Base-by-base conservation (phyloP, 495 filamentous ascomycete species). In the Achaetomiella virescens region DNA sequence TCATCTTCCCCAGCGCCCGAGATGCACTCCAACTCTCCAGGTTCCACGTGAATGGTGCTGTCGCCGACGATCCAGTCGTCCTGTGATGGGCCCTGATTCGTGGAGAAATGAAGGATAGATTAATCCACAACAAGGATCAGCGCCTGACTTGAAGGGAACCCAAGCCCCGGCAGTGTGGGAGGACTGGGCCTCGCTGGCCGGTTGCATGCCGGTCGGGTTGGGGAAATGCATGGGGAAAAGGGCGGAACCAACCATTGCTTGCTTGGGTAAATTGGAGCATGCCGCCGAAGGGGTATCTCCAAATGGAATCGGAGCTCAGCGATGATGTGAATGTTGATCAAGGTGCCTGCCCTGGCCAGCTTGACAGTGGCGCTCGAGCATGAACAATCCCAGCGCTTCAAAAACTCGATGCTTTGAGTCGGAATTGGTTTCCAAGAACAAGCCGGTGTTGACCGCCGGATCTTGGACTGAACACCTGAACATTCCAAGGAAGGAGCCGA, bases 61-160 rank as follows among this genome's bases (percentile, higher is more conserved):
- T 40, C 27, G 27, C 20, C 33, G 17, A 31, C 11, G 5, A 27
- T 31, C 37, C 18, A n/a, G 8, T 17, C 24, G 18, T 12, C 25
- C 18, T 6, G 29, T 22, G 31, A 37, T 37, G 18, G 29, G 15
- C 41, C 14, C 33, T 54, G 52, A 54, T 54, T 54, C 52, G 52
- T 54, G 52, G 52, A 54, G 52, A 47, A 54, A 38, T 54, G 22
- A 8, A 5, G n/a, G 10, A 27, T 25, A 11, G 18, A 48, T 47
- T 54, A 18, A 24, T 54, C 52, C 52, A 40, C 43, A 33, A 47
- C 52, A 47, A 33, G 52, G 52, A 40, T 31, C 33, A 29, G 38
- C 38, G 25, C 27, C 27, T 35, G 11, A 44, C 11, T 8, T 7
- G 6, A 2, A 10, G 17, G 18, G 12, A 24, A 37, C 27, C 18